Base-by-base conservation (phyloP, 202 grass and related monocot genomes). In the Saccharum hybrid region DNA sequence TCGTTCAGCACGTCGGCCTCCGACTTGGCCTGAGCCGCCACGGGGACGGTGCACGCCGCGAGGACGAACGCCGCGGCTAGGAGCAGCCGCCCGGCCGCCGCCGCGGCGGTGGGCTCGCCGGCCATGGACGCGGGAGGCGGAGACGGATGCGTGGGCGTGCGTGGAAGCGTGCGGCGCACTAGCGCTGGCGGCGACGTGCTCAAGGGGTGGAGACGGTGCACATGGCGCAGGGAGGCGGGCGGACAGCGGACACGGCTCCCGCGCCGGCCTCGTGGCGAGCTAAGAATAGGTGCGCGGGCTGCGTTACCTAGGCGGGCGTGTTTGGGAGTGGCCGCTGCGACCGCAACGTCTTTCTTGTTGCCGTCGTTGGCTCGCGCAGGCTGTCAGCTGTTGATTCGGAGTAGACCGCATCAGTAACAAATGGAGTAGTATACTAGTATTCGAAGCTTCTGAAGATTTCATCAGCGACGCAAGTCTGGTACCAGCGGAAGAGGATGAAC, bases 211-310 rank as follows among this genome's bases (percentile, higher is more conserved):
- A 14, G 73, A 34, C 80, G 65, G 13, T 10, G 80, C 8, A 71
- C 84, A 59, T 79, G 52, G 54, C 15, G 59, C 42, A 71, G 75
- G 76, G 79, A 40, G 74, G 54, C 6, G 63, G 38, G 77, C 31
- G 56, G 68, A 46, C 8, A 4, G 76, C 73, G 60, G 68, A 39
- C 54, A 72, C 30, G 40, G 39, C 34, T 13, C 30, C 33, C 31
- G 67, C 77, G 63, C 26, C 11, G 77, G 64, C 15, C 80, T 66
- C 75, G 90, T 83, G 74, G 85, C 59, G 80, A 62, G 59, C 94
- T 94, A 97, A 91, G 79, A 94, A 91, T 89, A 97, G 94, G 75
- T 14, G 72, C 40, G 71, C 15, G 64, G 65, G 65, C 78, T 70
- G 52, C 10, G 66, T 28, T 40, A 59, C 66, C 78, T 36, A 81